Evolutionary conservation across 1,284 basidiomycete genomes (phyloP), one percentile per base, ranked within the genome.

Genomic region (Tremellales sp.): DNA sequence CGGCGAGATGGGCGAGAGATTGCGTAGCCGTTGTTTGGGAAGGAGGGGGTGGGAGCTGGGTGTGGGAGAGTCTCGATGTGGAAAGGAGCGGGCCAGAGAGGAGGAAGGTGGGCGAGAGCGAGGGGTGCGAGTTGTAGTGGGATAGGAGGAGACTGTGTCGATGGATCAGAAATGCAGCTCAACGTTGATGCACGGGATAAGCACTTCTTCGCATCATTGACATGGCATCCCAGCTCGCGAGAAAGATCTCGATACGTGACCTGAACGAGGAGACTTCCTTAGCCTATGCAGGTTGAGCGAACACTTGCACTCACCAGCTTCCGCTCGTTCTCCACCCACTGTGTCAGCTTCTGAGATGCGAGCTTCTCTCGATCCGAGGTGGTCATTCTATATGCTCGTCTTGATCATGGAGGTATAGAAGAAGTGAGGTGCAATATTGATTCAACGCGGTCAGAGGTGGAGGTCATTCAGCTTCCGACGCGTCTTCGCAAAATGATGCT

Each of bases 191-290:
- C 21, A 4, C 7, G 5, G 22, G 32, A 34, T 5, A 47, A 64
- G 40, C 48, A 71, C 69, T 66, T 66, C 53, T 71, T 71, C 7
- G 69, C 65, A 1, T 45, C 31, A 35, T 68, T 61, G 24, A 67
- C 61, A 53, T 64, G 61, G 45, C 65, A 67, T 25, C 62, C 60
- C 0, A 65, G 27, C 45, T 71, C 61, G 16, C 69, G 46, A 26
- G 63, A 55, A 3, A 71, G 32, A 24, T 67, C 58, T 22, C 67
- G 60, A 35, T 60, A 70, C 6, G 65, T 66, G 13, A 68, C 61
- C 67, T 68, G 40, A 4, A 31, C 16, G 4, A 9, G 29, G 26
- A 1, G 5, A 35, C 16, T 18, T 9, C 3, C 27, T 22, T 51
- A 31, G 45, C 42, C 24, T 26, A n/a, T 13, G 18, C 12, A n/a